Percentiles rank a stretch among this genome's conserved stretches.
These are phyloP conservation scores for Stagonosporopsis tanaceti DNA, from an alignment of 2,329 filamentous ascomycete species.

Conservation along the genomic window DNA sequence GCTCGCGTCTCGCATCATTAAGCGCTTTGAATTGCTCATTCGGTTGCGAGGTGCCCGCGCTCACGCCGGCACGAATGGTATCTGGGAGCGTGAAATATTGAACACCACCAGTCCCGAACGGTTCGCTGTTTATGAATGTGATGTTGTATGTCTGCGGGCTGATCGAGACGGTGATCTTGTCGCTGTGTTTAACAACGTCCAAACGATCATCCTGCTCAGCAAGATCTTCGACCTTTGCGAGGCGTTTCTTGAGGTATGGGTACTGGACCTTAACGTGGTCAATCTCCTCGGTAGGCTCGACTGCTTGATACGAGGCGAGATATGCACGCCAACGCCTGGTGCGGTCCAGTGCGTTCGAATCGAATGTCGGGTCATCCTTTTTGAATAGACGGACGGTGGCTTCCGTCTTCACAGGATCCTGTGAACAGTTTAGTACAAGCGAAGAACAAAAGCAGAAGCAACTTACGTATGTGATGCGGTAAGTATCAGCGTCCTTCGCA, in stretches of 20 bases:
- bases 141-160: constrained; percentile 54
- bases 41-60: constrained; percentile 45
- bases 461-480: constrained; percentile 89
- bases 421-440: constrained; percentile 34
- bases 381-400: constrained; percentile 84
- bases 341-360: constrained; percentile 71
- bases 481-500: constrained; percentile 91
- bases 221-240: constrained; percentile 46
- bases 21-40: constrained; percentile 43
- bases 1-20: constrained; percentile 43
- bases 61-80: constrained; percentile 44
- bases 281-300: constrained; percentile 75
- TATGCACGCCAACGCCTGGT: constrained; percentile 89
- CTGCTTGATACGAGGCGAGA: constrained; percentile 86
- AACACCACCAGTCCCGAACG: constrained; percentile 39
- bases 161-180: constrained; percentile 56
- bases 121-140: constrained; percentile 53
- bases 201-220: constrained; percentile 40
- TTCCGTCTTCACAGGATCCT: constrained; percentile 70
- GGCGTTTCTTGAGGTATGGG: constrained; percentile 54
- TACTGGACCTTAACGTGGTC: constrained; percentile 43
- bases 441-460: neutral
- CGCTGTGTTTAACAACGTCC: constrained; percentile 45
- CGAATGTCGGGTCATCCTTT: constrained; percentile 80
- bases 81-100: constrained; percentile 54